Conservation (phyloP, 2,329 filamentous ascomycete genomes). For the Ophiosphaerella korrae region DNA sequence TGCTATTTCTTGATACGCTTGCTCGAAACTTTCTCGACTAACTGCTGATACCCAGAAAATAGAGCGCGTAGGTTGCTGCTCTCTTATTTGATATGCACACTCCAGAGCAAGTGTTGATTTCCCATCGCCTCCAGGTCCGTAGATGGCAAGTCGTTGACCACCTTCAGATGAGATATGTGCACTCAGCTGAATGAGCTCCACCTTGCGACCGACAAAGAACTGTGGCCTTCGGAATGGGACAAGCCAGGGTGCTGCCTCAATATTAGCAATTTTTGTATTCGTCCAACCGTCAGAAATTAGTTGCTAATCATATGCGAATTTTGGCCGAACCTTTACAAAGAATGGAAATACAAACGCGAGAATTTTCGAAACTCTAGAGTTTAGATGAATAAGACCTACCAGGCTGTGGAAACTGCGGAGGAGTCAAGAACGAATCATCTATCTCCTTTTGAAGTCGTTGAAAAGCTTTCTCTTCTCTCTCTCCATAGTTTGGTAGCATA, state of each 20-base stretch:
- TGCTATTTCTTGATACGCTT: no score
- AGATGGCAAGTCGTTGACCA: no score
- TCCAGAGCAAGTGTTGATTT: constrained; percentile 34
- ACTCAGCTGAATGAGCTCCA: no score
- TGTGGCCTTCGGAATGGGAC: neutral
- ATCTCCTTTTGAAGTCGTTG: neutral
- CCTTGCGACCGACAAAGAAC: no score
- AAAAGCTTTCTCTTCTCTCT: constrained; percentile 1
- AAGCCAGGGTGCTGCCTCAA: neutral
- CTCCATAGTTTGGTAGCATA: constrained; percentile 5
- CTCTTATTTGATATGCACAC: constrained; percentile 44
- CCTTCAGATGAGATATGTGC: no score
- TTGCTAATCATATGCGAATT: no score
- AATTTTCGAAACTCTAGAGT: neutral
- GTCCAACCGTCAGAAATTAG: no score
- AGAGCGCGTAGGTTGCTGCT: constrained; percentile 21
- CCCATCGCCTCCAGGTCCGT: constrained; percentile 4
- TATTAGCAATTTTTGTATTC: neutral
- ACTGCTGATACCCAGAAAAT: constrained; percentile 24
- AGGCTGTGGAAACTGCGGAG: neutral
- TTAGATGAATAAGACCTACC: neutral
- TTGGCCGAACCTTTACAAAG: no score
- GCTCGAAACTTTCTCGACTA: neutral
- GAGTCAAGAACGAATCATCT: neutral
- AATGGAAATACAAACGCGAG: neutral